These are phyloP conservation scores for Gillenia trifoliata DNA, from an alignment of 306 rosid species.

Conservation along the genomic window DNA sequence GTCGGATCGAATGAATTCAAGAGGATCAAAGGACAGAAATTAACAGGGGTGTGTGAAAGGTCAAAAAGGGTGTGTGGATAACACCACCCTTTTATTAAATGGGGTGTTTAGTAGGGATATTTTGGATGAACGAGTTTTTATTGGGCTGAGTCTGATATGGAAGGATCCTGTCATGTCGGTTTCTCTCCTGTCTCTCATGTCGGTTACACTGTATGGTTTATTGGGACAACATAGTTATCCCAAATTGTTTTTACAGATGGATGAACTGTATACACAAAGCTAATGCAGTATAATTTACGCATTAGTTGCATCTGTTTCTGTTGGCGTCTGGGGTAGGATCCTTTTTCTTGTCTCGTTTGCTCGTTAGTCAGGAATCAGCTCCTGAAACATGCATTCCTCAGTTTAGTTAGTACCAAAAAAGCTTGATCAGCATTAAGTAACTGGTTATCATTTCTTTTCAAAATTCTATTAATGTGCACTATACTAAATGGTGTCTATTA, in stretches of 20 bases:
- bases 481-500: slow-evolving; percentile 27
- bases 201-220: background rate
- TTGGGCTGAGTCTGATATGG: background rate
- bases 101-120: background rate
- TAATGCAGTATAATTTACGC: background rate
- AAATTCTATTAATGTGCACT: slow-evolving; percentile 26
- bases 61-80: too few relatives aligned
- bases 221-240: background rate
- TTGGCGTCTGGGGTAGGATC: background rate
- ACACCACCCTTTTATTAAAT: background rate
- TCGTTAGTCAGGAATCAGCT: background rate
- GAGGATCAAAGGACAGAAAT: too few relatives aligned
- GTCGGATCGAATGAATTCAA: too few relatives aligned
- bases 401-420: background rate
- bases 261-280: background rate
- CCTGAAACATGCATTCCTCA: background rate
- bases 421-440: slow-evolving; percentile 8
- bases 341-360: background rate
- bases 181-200: background rate
- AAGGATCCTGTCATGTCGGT: background rate
- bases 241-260: background rate
- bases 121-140: background rate
- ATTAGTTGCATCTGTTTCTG: background rate
- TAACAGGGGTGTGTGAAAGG: too few relatives aligned
- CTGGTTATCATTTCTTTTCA: background rate